These are phyloP conservation scores for Vaccinium corymbosum DNA, from an alignment of 148 eudicot species.

Conservation along the genomic window DNA sequence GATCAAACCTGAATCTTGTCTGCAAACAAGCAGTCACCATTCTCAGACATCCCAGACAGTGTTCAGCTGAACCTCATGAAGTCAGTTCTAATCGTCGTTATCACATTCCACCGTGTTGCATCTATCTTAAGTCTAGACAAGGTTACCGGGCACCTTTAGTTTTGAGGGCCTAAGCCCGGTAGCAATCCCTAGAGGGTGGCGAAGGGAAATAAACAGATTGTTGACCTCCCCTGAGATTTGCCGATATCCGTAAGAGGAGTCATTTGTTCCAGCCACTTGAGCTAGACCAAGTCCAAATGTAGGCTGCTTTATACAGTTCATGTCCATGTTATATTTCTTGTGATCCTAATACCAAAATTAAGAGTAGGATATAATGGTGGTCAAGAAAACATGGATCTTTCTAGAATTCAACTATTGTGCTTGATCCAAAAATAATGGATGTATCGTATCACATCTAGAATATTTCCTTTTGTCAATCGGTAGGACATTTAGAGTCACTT, in stretches of 20 bases:
- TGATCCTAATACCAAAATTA: not conserved
- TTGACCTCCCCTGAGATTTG: no score
- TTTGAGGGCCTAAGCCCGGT: not conserved
- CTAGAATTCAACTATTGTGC: not conserved
- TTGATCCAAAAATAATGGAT: not conserved
- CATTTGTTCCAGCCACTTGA: no score
- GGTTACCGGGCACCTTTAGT: not conserved
- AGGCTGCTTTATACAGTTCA: not conserved
- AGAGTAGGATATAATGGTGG: not conserved
- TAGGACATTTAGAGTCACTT: not conserved
- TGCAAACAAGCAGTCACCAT: not conserved
- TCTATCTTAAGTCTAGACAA: not conserved
- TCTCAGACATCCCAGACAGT: not conserved
- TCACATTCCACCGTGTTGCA: no score
- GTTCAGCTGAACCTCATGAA: no score
- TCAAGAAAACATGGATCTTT: not conserved
- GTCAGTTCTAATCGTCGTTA: no score
- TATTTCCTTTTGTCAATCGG: not conserved
- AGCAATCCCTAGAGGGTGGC: no score
- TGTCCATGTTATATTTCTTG: not conserved
- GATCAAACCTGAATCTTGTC: not conserved
- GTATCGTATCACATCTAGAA: not conserved
- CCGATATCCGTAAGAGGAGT: no score
- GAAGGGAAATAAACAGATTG: no score
- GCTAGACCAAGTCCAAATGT: not conserved